phyloP scores from a whole-genome alignment of 2,329 filamentous ascomycete genomes.

The Parasarocladium wereldwijsianum region DNA sequence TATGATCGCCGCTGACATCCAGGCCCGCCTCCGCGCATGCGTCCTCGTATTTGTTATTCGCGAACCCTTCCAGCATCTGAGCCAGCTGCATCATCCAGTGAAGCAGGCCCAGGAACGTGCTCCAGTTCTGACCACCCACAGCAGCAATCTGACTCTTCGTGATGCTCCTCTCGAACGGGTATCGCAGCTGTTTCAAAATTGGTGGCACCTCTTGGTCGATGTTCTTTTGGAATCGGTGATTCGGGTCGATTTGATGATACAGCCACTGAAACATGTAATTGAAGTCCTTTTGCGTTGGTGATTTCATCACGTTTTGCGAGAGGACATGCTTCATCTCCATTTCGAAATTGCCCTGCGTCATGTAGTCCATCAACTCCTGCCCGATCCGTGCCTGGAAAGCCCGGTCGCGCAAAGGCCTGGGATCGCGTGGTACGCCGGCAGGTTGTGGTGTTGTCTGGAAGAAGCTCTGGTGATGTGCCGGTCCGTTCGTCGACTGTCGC shows the following conservation, averaged over 20 bases:
- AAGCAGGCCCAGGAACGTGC: conserved; percentile 79
- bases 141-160: conserved; percentile 92
- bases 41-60: conserved; percentile 68
- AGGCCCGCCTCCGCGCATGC: conserved; percentile 78
- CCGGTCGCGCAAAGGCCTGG: conserved; percentile 70
- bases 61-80: conserved; percentile 81
- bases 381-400: conserved; percentile 70
- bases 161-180: conserved; percentile 89
- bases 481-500: conserved; percentile 52
- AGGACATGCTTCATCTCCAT: conserved; percentile 93
- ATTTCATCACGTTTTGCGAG: conserved; percentile 82
- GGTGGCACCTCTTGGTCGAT: conserved; percentile 93
- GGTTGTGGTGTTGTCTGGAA: conserved; percentile 76
- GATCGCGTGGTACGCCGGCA: conserved; percentile 73
- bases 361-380: conserved; percentile 80
- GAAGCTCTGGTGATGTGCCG: conserved; percentile 77
- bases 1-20: conserved; percentile 77
- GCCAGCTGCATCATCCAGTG: conserved; percentile 99
- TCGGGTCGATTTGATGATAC: conserved; percentile 89
- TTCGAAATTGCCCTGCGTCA: conserved; percentile 89
- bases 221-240: conserved; percentile 82
- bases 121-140: conserved; percentile 94
- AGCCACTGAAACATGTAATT: conserved; percentile 97
- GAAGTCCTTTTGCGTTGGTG: conserved; percentile 96
- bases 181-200: conserved; percentile 82